Conservation (phyloP, 306 rosid genomes). For the Medicago truncatula region DNA sequence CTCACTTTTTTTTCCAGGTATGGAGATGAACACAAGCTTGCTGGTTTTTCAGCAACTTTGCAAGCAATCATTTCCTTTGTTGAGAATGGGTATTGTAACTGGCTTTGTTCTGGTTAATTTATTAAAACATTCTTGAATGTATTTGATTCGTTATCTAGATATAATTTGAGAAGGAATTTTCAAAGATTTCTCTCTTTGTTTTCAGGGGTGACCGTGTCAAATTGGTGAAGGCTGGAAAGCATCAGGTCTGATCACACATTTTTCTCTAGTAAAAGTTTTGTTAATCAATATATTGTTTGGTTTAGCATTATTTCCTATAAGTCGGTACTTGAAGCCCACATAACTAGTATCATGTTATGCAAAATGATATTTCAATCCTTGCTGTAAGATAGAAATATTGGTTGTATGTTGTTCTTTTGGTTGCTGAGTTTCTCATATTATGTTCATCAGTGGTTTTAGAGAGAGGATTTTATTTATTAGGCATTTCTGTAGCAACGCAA, state of each 20-base stretch:
- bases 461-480: slow-evolving; percentile 6
- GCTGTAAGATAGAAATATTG: slow-evolving; percentile 16
- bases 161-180: slow-evolving; percentile 31
- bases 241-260: slow-evolving; percentile 67
- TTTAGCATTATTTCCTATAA: background rate
- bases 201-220: slow-evolving; percentile 86
- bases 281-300: background rate
- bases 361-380: slow-evolving; percentile 6
- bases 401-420: slow-evolving; percentile 29
- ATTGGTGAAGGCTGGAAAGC: slow-evolving; percentile 88
- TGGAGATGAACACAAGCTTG: slow-evolving; percentile 96
- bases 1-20: slow-evolving; percentile 58
- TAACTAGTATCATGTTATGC: slow-evolving; percentile 20
- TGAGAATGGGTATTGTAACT: slow-evolving; percentile 75
- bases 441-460: slow-evolving; percentile 16
- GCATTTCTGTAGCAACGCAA: slow-evolving; percentile 6
- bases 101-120: slow-evolving; percentile 38
- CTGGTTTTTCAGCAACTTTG: slow-evolving; percentile 97
- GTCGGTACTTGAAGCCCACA: slow-evolving; percentile 12
- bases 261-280: slow-evolving; percentile 32
- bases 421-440: slow-evolving; percentile 31
- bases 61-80: slow-evolving; percentile 97
- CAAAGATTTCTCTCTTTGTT: slow-evolving; percentile 34
- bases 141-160: slow-evolving; percentile 24
- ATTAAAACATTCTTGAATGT: background rate